A percentile compares a stretch with the other conserved stretches of the same genome.
Conservation (phyloP, 228 moss, liverwort and hornwort species). For the Sphagnum fallax region DNA sequence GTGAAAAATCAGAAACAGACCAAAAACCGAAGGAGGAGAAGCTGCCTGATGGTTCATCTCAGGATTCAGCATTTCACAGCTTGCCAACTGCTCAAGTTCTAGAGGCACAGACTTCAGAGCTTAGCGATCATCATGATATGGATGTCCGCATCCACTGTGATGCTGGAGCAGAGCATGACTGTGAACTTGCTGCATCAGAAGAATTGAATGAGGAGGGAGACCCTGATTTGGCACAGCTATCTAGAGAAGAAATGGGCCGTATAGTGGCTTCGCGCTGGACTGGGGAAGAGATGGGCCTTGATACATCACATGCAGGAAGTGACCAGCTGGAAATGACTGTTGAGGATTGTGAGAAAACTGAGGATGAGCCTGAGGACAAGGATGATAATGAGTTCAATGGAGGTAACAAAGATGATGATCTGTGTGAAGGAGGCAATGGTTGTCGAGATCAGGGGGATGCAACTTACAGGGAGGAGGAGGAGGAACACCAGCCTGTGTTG, state of each 20-base stretch:
- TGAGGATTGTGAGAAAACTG: constrained; percentile 21
- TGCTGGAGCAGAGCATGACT: no score
- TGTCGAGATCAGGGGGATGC: constrained; percentile 23
- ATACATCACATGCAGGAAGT: constrained; percentile 20
- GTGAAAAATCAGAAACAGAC: background rate
- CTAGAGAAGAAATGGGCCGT: constrained; percentile 73
- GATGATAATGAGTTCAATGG: constrained; percentile 27
- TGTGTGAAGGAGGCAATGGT: constrained; percentile 27
- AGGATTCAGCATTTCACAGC: background rate
- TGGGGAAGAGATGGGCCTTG: constrained; percentile 41
- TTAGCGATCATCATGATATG: no score
- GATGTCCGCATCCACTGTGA: no score
- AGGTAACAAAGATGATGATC: constrained; percentile 7
- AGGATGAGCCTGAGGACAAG: constrained; percentile 35
- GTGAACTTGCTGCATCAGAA: no score
- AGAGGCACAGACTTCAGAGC: no score
- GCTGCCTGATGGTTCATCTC: background rate
- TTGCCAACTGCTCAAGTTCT: no score
- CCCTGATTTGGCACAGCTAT: constrained; percentile 63
- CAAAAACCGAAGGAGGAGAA: background rate
- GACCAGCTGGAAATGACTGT: constrained; percentile 21
- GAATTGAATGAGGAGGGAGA: background rate
- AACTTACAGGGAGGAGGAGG: constrained; percentile 26
- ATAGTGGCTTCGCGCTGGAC: constrained; percentile 91
- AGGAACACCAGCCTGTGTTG: constrained; percentile 23